Conservation (phyloP, 331 rosid species). For the Stylosanthes scabra region DNA sequence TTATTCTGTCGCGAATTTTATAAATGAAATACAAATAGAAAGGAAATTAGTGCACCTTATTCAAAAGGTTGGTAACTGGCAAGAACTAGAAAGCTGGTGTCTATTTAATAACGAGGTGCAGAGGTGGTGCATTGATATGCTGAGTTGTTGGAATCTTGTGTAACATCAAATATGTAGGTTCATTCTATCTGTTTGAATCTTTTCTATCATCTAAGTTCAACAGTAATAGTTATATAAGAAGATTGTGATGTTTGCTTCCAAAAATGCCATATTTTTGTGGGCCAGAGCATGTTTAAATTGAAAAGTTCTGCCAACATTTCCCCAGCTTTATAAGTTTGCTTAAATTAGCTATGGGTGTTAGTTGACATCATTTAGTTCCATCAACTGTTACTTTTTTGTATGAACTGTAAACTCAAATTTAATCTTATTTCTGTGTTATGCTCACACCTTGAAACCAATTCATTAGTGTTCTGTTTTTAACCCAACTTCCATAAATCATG, state of each 20-base stretch:
- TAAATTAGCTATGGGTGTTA: not conserved
- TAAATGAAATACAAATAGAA: not conserved
- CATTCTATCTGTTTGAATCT: constrained; percentile 11
- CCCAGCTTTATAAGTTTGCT: not conserved
- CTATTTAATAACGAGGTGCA: not conserved
- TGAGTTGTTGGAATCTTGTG: not conserved
- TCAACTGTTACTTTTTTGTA: not conserved
- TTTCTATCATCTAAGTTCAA: not conserved
- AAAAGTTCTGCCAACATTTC: not conserved
- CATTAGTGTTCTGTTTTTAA: not conserved
- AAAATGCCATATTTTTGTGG: constrained; percentile 4
- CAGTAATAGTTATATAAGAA: not conserved
- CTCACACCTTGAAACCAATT: constrained; percentile 13
- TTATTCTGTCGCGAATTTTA: not conserved
- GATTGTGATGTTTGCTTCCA: not conserved
- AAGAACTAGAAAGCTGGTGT: not conserved
- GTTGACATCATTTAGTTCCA: not conserved
- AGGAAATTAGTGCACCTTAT: not conserved
- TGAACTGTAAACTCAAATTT: too few species aligned
- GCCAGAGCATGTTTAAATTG: not conserved
- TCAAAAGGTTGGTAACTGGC: not conserved
- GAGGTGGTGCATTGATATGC: not conserved
- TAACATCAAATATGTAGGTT: constrained; percentile 2
- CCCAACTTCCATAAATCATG: not conserved
- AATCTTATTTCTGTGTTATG: constrained; percentile 1